Base-by-base conservation (phyloP, 2,329 filamentous ascomycete species). In the Colletotrichum plurivorum region DNA sequence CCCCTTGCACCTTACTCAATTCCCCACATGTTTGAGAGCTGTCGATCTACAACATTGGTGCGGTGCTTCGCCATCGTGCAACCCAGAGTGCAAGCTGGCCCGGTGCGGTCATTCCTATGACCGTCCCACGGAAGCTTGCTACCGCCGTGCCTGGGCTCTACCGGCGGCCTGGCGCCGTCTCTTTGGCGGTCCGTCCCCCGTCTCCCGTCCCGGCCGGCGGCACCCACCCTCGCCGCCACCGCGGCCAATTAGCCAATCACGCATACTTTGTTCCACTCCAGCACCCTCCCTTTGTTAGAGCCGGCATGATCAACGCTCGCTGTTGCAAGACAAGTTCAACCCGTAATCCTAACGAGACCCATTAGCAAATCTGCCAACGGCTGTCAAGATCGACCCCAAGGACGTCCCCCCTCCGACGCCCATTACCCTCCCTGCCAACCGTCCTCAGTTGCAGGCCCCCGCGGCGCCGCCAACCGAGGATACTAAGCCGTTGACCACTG, bases 401-500 rank as follows among this genome's bases (percentile, higher is more conserved):
- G 82, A 89, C 69, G 82, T 89, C 13, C 87, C 87, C n/a, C 82
- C 85, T 46, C 83, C 88, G 52, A 90, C 88, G 8, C 85, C 87
- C 20, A 75, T 90, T 72, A 81, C 78, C 71, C 81, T 90, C 51
- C 88, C 88, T 61, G 76, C 75, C 53, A 84, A 78, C 73, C 76
- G 73, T 48, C 82, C 80, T 43, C 77, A 75, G 41, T 46, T 63
- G 58, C 69, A 55, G 51, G 58, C 58, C 9, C 51, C 60, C 51
- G 59, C n/a, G 55, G 60, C 41, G 31, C 71, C 36, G 36, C 46
- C 27, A 73, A 78, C 43, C 66, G 74, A 27, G 31, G 31, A 36
- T 10, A 68, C 78, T 4, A 72, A 76, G 48, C 82, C 84, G 25
- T 75, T 91, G 58, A 82, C 87, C 18, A 76, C 80, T 55, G 76